Evolutionary conservation across 148 eudicot genomes (phyloP).

Genomic region (Silene latifolia): DNA sequence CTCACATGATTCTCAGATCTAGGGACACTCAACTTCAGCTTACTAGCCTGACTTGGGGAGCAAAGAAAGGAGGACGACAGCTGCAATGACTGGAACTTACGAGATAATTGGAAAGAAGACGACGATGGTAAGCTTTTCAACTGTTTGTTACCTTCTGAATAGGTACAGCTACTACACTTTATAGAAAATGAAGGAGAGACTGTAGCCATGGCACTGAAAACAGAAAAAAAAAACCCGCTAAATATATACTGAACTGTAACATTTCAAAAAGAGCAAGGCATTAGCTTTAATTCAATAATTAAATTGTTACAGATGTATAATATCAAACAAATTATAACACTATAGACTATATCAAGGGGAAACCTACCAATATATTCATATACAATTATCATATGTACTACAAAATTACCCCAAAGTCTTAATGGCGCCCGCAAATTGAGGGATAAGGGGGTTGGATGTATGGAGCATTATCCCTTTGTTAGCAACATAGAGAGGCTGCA

Average conservation of each 20-base stretch:
- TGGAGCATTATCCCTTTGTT: too few species aligned
- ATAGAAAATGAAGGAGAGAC: slow-evolving; percentile 31
- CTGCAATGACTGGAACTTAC: slow-evolving; percentile 23
- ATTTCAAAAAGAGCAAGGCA: neutral
- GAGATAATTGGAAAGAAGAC: slow-evolving; percentile 15
- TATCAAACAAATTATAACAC: neutral
- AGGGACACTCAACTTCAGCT: slow-evolving; percentile 19
- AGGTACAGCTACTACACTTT: slow-evolving; percentile 31
- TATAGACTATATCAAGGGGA: neutral
- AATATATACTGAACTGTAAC: neutral
- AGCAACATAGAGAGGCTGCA: too few species aligned
- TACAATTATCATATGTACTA: neutral
- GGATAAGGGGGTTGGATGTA: too few species aligned
- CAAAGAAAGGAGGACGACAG: slow-evolving; percentile 32
- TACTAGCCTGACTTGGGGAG: slow-evolving; percentile 31
- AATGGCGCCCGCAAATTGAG: too few species aligned
- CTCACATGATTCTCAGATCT: slow-evolving; percentile 12
- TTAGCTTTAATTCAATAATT: neutral
- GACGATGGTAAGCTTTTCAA: slow-evolving; percentile 1
- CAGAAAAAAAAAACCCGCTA: neutral
- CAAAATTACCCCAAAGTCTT: too few species aligned
- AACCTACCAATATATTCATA: neutral
- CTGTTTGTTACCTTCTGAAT: slow-evolving; percentile 21
- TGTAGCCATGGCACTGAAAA: slow-evolving; percentile 42
- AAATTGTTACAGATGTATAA: neutral